Percentiles rank a stretch among this genome's conserved stretches.
These are phyloP conservation scores for Diaporthe helianthi DNA, from an alignment of 2,329 filamentous ascomycete species.

Conservation along the genomic window DNA sequence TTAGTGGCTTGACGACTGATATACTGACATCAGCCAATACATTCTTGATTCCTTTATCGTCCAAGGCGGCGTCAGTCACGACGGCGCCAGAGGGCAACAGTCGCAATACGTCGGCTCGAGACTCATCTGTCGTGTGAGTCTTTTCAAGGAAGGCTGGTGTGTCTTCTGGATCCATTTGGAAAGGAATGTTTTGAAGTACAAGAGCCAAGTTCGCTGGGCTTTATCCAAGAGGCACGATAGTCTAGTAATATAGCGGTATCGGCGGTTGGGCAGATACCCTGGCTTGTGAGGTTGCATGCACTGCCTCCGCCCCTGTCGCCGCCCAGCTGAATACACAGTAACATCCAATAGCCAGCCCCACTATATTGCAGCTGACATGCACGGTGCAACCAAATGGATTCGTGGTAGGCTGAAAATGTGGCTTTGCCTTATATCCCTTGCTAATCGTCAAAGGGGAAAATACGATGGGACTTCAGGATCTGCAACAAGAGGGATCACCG, in stretches of 20 bases:
- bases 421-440: no score
- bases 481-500: no score
- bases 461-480: no score
- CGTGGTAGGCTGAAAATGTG: no score
- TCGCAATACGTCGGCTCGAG: not conserved
- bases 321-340: not conserved
- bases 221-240: no score
- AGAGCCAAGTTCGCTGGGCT: fast-evolving
- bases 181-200: no score
- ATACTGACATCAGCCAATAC: not conserved
- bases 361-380: not conserved
- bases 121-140: not conserved
- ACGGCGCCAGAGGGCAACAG: not conserved
- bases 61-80: not conserved
- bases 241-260: not conserved
- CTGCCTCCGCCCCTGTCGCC: constrained; percentile 19
- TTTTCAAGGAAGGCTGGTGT: not conserved
- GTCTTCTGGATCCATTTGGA: constrained; percentile 22
- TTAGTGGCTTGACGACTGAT: not conserved
- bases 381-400: no score
- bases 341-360: not conserved
- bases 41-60: not conserved
- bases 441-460: no score
- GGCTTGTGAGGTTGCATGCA: not conserved
- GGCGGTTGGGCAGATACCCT: not conserved